These are phyloP conservation scores for Globisporangium camurandrum DNA, from an alignment of 352 stramenopile genomes.

Conservation along the genomic window DNA sequence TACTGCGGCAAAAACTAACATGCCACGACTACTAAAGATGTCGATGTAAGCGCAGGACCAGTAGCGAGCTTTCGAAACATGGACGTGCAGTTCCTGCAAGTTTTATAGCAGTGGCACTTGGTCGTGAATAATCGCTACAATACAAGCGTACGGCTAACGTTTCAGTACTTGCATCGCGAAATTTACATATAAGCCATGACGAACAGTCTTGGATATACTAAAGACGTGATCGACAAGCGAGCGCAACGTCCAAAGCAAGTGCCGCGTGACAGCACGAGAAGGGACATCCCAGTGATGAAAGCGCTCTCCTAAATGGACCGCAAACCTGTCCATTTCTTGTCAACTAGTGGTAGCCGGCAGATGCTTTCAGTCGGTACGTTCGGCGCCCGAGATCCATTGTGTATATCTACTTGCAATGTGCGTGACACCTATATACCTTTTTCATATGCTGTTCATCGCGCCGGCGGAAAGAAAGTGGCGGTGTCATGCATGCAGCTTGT, in stretches of 20 bases:
- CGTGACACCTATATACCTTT: not conserved
- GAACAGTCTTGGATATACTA: not conserved
- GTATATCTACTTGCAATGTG: not conserved
- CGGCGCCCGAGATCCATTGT: no score
- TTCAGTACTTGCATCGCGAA: not conserved
- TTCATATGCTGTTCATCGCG: not conserved
- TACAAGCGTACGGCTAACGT: not conserved
- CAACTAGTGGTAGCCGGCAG: not conserved
- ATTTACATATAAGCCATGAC: not conserved
- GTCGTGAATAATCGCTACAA: not conserved
- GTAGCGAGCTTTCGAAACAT: not conserved
- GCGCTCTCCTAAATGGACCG: not conserved
- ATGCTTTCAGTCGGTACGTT: not conserved
- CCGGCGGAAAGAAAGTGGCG: not conserved
- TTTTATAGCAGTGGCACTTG: no score
- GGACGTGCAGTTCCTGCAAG: not conserved
- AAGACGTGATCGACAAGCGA: not conserved
- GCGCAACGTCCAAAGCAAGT: not conserved
- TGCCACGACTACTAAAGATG: not conserved
- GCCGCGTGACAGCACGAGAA: no score
- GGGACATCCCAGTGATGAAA: not conserved
- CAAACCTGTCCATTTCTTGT: not conserved
- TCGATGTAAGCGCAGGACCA: not conserved
- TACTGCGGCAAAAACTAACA: not conserved
- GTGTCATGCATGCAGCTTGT: not conserved